phyloP scores from a whole-genome alignment of 2,329 filamentous ascomycete species.

The Aspergillus puulaauensis region DNA sequence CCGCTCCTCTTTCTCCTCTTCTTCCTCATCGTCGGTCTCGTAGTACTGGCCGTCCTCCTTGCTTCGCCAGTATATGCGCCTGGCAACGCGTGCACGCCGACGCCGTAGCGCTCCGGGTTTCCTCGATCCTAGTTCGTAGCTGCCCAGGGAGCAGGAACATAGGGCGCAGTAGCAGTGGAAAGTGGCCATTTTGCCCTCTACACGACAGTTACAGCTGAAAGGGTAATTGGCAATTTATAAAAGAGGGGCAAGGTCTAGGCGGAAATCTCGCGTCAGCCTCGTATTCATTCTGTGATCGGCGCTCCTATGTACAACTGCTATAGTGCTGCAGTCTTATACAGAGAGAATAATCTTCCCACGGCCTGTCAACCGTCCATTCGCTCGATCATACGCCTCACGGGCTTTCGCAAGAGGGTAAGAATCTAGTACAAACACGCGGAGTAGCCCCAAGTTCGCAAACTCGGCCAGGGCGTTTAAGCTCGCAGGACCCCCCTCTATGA shows the following conservation, averaged over 20 bases:
- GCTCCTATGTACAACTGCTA: too few relatives aligned
- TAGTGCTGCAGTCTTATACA: not conserved
- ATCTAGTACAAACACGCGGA: constrained; percentile 10
- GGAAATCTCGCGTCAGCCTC: not conserved
- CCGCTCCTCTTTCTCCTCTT: not conserved
- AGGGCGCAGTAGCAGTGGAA: not conserved
- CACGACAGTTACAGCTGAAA: not conserved
- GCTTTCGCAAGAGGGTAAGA: not conserved
- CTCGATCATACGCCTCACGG: constrained; percentile 13
- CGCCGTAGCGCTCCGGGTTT: not conserved
- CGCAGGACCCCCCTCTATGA: constrained; percentile 2
- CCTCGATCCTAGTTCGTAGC: not conserved
- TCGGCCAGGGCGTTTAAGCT: constrained; percentile 1
- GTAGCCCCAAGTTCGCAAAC: not conserved
- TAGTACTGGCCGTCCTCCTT: not conserved
- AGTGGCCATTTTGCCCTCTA: not conserved
- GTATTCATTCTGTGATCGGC: not conserved
- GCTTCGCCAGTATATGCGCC: not conserved
- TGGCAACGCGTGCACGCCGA: not conserved
- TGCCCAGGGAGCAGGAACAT: not conserved
- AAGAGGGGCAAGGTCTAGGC: not conserved
- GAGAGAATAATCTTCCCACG: constrained; percentile 15
- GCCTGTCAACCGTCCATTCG: constrained; percentile 3
- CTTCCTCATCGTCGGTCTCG: not conserved
- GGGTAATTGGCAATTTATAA: not conserved